phyloP scores from a whole-genome alignment of 441 rosid species.

The Hura crepitans region DNA sequence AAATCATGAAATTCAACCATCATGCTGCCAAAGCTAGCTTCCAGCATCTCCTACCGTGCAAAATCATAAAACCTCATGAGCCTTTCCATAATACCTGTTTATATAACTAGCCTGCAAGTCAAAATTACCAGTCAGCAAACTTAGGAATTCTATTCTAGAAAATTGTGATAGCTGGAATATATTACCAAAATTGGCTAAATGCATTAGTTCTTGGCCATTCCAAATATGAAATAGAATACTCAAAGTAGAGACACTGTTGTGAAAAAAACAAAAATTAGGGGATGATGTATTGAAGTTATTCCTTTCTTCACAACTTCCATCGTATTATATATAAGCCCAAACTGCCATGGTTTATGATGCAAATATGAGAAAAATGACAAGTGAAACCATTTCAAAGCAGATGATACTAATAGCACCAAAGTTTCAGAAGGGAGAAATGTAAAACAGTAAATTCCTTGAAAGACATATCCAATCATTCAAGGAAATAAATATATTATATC shows the following conservation, averaged over 20 bases:
- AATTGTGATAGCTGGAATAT: neutral
- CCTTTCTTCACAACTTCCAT: neutral
- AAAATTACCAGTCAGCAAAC: conserved; percentile 4
- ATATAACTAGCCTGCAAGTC: conserved; percentile 56
- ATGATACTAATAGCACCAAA: neutral
- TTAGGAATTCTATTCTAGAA: neutral
- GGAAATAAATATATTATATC: neutral
- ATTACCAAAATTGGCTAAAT: neutral
- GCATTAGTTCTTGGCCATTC: neutral
- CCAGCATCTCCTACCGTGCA: neutral
- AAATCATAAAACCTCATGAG: conserved; percentile 55
- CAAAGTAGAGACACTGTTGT: neutral
- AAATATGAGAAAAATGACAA: neutral
- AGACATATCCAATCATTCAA: neutral
- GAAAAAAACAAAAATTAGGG: neutral
- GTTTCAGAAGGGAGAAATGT: neutral
- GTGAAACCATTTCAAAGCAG: neutral
- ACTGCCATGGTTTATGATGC: neutral
- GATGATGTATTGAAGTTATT: neutral
- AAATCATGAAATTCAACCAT: conserved; percentile 15
- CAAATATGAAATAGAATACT: neutral
- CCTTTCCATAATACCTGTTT: conserved; percentile 74
- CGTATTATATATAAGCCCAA: neutral
- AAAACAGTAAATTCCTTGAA: neutral
- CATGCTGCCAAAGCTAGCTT: conserved; percentile 18